Evolutionary conservation across 2,329 filamentous ascomycete species (phyloP), one percentile per base, ranked within the genome.

Genomic region (Hypoxylon sp.): DNA sequence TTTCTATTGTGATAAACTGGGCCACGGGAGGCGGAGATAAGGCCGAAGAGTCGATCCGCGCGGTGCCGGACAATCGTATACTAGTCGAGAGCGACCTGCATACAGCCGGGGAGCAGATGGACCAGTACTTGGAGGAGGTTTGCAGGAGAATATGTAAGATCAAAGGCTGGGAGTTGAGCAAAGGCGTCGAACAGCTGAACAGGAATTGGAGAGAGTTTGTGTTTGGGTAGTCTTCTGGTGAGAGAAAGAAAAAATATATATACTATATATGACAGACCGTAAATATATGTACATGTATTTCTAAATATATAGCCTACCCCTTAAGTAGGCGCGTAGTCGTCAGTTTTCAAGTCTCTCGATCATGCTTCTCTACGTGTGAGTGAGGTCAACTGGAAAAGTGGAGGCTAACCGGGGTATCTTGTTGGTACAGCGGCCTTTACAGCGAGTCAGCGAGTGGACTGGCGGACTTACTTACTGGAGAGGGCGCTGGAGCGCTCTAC

Each of bases 31-130:
- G 68, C 70, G 79, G 76, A 62, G 73, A 68, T 69, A 77, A 74
- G 53, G 84, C 84, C 3, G 81, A 84, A 20, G 86, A 92, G 17
- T 83, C 88, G 17, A 82, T 98, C 43, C 84, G 82, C 58, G 82
- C 83, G 2, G 81, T 96, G 2, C 94, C 95, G 0, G 89, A 92
- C 63, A 84, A 94, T 65, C 83, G 87, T 49, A 78, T 99, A 10
- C 80, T 99, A 17, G 82, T 96, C 2, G 95, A 99, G 75, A 98
- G 92, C 71, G 95, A 99, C 74, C 73, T 97, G 56, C 91, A 98
- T 73, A 83, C 78, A 17, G 95, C 94, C 0, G 95, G 95, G 0
- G 80, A 86, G 1, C 77, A 82, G 47, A 96, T 98, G 90, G 95
- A 98, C 70, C 75, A 78, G 2, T 77, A 85, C 57, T 76, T 99